These are phyloP conservation scores for Rutstroemia sydowiana DNA, from an alignment of 2,329 filamentous ascomycete genomes.

Conservation along the genomic window DNA sequence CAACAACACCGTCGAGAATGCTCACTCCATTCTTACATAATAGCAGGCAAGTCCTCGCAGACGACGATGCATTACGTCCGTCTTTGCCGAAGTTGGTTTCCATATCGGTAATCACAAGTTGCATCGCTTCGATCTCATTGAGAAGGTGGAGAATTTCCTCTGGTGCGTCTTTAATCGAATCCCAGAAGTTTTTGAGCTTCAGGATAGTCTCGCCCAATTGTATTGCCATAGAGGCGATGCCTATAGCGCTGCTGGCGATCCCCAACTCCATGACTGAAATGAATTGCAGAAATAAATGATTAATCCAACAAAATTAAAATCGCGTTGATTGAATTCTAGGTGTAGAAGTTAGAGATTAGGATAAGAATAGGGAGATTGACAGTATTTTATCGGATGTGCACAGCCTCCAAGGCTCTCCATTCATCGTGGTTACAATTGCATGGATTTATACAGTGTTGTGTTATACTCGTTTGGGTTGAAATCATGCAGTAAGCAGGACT, in stretches of 20 bases:
- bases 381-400: too few relatives aligned
- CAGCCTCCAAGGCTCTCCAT: too few relatives aligned
- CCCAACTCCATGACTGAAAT: background rate
- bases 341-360: too few relatives aligned
- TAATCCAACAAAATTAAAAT: background rate
- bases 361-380: too few relatives aligned
- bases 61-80: background rate
- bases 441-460: too few relatives aligned
- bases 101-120: background rate
- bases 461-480: too few relatives aligned
- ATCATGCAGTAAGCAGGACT: too few relatives aligned
- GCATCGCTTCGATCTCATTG: background rate
- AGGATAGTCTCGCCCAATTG: background rate
- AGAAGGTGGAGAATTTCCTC: background rate
- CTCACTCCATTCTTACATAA: background rate
- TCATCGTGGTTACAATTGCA: too few relatives aligned
- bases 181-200: constrained; percentile 1
- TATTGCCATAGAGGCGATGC: background rate
- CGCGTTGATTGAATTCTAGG: background rate
- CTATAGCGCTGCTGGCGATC: background rate
- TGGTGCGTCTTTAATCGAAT: background rate
- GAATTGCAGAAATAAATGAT: background rate
- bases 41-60: background rate
- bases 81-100: background rate
- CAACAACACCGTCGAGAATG: background rate